These are phyloP conservation scores for Coniosporium tulheliwenetii DNA, from an alignment of 2,329 filamentous ascomycete genomes.

Conservation along the genomic window DNA sequence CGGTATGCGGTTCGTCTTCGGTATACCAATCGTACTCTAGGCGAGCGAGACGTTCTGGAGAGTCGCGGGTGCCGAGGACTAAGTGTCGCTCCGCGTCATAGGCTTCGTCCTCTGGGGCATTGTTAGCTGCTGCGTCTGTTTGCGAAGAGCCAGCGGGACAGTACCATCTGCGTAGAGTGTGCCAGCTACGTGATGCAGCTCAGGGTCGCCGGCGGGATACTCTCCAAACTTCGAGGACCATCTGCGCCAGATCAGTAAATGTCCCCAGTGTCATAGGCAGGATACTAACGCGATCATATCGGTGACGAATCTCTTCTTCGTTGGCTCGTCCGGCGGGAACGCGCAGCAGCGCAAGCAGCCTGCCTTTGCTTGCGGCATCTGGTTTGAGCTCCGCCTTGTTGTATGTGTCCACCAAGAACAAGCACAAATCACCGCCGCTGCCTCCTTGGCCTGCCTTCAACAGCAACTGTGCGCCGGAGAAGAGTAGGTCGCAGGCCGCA, in stretches of 20 bases:
- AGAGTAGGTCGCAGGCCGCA: constrained; percentile 76
- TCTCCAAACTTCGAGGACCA: constrained; percentile 83
- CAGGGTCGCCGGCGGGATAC: constrained; percentile 80
- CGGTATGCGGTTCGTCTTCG: constrained; percentile 74
- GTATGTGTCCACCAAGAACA: constrained; percentile 82
- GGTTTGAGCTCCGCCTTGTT: constrained; percentile 68
- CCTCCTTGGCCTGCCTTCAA: constrained; percentile 87
- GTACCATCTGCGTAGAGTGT: constrained; percentile 68
- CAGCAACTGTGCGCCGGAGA: constrained; percentile 67
- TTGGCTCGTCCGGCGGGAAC: constrained; percentile 73
- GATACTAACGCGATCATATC: constrained; percentile 59
- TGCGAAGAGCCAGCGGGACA: background rate
- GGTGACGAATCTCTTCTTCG: constrained; percentile 77
- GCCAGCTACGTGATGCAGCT: constrained; percentile 84
- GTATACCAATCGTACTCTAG: constrained; percentile 93
- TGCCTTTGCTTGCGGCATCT: constrained; percentile 56
- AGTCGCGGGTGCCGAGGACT: constrained; percentile 76
- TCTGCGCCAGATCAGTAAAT: constrained; percentile 18
- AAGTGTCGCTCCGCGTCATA: constrained; percentile 92
- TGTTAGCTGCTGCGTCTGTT: constrained; percentile 1
- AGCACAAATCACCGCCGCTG: constrained; percentile 76
- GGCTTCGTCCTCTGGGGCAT: constrained; percentile 55
- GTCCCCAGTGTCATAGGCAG: background rate
- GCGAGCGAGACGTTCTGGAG: constrained; percentile 60
- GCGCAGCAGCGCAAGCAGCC: constrained; percentile 64